Percentiles rank a stretch among this genome's conserved stretches.
Conservation (phyloP, 1,284 basidiomycete species). For the Cerioporus squamosus region DNA sequence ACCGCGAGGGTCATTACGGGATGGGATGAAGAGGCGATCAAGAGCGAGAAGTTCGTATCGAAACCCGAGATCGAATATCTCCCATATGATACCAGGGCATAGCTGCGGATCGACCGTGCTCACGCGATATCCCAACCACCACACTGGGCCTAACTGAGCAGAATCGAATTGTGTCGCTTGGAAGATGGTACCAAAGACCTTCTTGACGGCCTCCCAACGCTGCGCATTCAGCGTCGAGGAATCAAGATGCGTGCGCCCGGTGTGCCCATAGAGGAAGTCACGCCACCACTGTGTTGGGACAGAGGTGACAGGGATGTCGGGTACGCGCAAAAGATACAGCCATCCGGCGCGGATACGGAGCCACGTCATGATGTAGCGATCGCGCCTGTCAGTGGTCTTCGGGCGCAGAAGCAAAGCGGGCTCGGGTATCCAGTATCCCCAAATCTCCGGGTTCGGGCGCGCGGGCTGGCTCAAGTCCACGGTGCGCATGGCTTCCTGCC, state of each 20-base stretch:
- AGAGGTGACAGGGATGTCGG: background rate
- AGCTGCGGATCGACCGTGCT: background rate
- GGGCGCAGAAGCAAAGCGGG: constrained; percentile 3
- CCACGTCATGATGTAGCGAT: constrained; percentile 6
- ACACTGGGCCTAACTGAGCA: background rate
- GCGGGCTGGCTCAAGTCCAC: background rate
- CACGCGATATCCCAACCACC: background rate
- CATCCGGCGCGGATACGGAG: background rate
- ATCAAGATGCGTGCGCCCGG: background rate
- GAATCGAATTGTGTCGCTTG: background rate
- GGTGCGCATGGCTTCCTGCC: background rate
- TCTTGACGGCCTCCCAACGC: background rate
- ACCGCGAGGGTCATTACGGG: background rate
- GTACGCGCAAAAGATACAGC: constrained; percentile 4
- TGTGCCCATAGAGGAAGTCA: constrained; percentile 5
- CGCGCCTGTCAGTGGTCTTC: background rate
- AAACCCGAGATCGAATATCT: constrained; percentile 16
- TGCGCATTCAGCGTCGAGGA: background rate
- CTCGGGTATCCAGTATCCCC: constrained; percentile 14
- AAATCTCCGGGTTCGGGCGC: background rate
- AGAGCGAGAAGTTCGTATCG: constrained; percentile 13
- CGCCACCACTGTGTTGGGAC: constrained; percentile 7
- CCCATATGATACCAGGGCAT: constrained; percentile 8
- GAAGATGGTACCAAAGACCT: constrained; percentile 3
- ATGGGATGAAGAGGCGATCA: constrained; percentile 4